Evolutionary conservation across 192 early-diverging fungal genomes (phyloP).

Genomic region (Coemansia sp.): DNA sequence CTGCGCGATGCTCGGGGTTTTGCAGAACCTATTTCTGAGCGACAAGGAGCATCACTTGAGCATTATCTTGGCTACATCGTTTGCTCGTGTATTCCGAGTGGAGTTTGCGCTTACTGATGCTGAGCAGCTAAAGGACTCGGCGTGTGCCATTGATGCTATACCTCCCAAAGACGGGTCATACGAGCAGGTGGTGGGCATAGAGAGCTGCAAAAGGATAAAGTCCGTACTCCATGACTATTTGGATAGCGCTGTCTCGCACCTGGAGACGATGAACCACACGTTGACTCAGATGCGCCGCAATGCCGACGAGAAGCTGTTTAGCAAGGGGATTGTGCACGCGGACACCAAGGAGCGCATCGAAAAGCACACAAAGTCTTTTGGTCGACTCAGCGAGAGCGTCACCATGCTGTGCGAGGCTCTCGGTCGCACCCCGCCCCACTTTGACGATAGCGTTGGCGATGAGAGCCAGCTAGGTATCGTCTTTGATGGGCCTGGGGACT

Average conservation of each 20-base stretch:
- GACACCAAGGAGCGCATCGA: constrained; percentile 42
- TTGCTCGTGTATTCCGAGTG: constrained; percentile 30
- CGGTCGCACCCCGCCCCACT: constrained; percentile 70
- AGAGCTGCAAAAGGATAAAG: constrained; percentile 25
- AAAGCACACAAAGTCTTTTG: constrained; percentile 24
- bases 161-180: not conserved
- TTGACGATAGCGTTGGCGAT: constrained; percentile 70
- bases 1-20: constrained; percentile 40
- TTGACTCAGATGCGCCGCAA: constrained; percentile 71
- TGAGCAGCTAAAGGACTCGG: constrained; percentile 8
- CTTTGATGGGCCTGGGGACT: constrained; percentile 30
- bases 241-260: constrained; percentile 35
- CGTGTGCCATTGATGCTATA: not conserved
- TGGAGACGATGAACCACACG: constrained; percentile 50
- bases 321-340: constrained; percentile 60
- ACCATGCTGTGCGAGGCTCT: constrained; percentile 70
- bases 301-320: constrained; percentile 79
- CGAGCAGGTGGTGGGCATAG: constrained; percentile 18
- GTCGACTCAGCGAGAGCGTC: constrained; percentile 32
- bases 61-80: constrained; percentile 25
- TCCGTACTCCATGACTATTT: constrained; percentile 38
- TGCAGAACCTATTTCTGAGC: constrained; percentile 46
- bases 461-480: constrained; percentile 42
- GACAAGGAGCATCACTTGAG: constrained; percentile 49
- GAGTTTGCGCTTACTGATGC: constrained; percentile 30